phyloP scores from a whole-genome alignment of 306 rosid species.

The Psophocarpus tetragonolobus region DNA sequence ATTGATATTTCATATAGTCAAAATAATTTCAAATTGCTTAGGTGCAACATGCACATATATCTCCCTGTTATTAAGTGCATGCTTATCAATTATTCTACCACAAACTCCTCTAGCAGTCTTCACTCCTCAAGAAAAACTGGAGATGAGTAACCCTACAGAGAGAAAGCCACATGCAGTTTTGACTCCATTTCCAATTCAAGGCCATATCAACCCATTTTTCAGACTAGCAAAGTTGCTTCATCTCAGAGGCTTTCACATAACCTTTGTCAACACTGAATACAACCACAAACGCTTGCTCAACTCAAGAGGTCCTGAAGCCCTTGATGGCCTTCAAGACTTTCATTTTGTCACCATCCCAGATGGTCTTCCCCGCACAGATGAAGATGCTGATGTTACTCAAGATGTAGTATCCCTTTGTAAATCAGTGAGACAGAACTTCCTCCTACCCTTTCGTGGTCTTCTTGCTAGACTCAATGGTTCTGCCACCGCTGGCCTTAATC shows the following conservation, averaged over 20 bases:
- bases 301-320: neutral
- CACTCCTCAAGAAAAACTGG: neutral
- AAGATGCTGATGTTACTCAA: neutral
- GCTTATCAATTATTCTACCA: neutral
- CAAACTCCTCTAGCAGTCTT: neutral
- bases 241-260: slow-evolving; percentile 27
- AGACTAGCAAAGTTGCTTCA: slow-evolving; percentile 26
- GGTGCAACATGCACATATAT: no score
- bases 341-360: slow-evolving; percentile 27
- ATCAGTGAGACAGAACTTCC: neutral
- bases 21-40: no score
- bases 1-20: no score
- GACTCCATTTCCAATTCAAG: slow-evolving; percentile 35
- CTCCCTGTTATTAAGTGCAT: no score
- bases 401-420: neutral
- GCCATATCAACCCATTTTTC: slow-evolving; percentile 27
- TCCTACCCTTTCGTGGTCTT: neutral
- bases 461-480: neutral
- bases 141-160: slow-evolving; percentile 24
- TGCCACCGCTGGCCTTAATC: neutral
- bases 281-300: neutral
- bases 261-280: neutral
- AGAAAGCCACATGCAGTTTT: slow-evolving; percentile 43
- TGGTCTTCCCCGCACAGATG: neutral
- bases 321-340: slow-evolving; percentile 4